These are phyloP conservation scores for Leccinellum albellum DNA, from an alignment of 768 basidiomycete genomes.

Conservation along the genomic window DNA sequence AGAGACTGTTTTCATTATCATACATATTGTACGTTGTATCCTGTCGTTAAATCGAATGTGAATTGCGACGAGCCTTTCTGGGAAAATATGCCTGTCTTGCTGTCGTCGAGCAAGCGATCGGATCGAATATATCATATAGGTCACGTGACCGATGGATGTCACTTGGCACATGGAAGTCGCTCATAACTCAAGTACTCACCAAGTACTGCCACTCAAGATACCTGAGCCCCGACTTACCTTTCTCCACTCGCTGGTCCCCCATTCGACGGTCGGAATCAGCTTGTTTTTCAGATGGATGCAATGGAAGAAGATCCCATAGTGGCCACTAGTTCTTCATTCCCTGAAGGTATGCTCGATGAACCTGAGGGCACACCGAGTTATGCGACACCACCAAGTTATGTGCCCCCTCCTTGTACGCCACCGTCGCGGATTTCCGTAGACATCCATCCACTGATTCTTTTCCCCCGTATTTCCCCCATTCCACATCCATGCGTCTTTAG, in stretches of 20 bases:
- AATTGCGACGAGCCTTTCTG: background rate
- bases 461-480: background rate
- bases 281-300: constrained; percentile 26
- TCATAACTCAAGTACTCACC: background rate
- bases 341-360: constrained; percentile 16
- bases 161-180: constrained; percentile 1
- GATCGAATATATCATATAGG: too few species aligned
- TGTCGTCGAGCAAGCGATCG: too few species aligned
- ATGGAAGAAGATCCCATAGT: constrained; percentile 35
- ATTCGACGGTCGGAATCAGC: background rate
- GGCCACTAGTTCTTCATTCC: constrained; percentile 18
- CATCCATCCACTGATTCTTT: constrained; percentile 9
- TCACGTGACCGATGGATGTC: constrained; percentile 20
- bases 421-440: background rate
- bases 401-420: constrained; percentile 19
- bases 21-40: constrained; percentile 7
- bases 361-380: constrained; percentile 13
- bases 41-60: background rate
- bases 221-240: constrained; percentile 12
- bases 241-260: background rate
- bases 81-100: too few species aligned
- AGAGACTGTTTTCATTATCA: background rate
- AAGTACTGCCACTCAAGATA: constrained; percentile 23
- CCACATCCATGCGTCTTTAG: constrained; percentile 11
- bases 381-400: constrained; percentile 10